These are phyloP conservation scores for Malus sieversii DNA, from an alignment of 306 rosid species.

Conservation along the genomic window DNA sequence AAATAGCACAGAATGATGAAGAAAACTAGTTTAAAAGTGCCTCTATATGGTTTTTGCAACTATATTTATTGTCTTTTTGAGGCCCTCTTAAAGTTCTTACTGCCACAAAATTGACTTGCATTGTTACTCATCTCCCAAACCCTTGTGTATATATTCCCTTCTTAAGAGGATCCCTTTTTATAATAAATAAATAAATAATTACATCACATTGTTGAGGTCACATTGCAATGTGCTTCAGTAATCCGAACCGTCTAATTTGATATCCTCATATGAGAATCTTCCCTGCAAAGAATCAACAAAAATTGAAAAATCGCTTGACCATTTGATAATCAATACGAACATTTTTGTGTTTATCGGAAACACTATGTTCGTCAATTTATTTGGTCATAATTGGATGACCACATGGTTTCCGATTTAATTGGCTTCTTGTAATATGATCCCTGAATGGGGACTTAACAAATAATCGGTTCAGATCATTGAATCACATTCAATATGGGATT, in stretches of 20 bases:
- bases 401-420: neutral
- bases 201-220: neutral
- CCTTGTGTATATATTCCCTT: neutral
- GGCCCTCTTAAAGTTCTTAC: neutral
- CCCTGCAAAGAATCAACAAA: neutral
- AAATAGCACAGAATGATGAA: neutral
- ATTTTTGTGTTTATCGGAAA: neutral
- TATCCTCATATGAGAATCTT: neutral
- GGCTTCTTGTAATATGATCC: neutral
- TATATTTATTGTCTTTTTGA: neutral
- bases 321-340: neutral
- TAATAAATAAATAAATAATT: neutral
- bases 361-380: neutral
- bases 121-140: neutral
- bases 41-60: neutral
- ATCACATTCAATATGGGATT: neutral
- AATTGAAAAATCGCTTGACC: neutral
- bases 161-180: neutral
- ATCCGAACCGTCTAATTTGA: neutral
- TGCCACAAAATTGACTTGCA: neutral
- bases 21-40: neutral
- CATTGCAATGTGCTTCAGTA: neutral
- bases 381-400: neutral
- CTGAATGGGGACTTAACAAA: neutral
- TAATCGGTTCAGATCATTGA: neutral